These are phyloP conservation scores for Phoenix roebelenii DNA, from an alignment of 176 grass and related monocot species.

Conservation along the genomic window DNA sequence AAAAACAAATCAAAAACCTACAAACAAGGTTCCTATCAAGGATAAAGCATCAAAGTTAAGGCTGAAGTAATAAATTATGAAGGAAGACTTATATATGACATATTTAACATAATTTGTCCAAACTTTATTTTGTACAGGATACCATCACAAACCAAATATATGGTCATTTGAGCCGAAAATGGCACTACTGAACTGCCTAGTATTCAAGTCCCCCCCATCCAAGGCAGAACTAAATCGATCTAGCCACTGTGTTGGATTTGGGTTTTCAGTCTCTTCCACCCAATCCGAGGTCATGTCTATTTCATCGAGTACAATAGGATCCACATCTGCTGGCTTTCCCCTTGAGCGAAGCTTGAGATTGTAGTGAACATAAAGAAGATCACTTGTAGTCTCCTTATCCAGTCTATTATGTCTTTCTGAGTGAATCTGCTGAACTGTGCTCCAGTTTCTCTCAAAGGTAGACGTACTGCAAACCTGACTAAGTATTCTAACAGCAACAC, in stretches of 20 bases:
- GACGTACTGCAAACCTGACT: slow-evolving; percentile 87
- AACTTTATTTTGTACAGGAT: background rate
- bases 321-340: slow-evolving; percentile 39
- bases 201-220: slow-evolving; percentile 64
- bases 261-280: slow-evolving; percentile 75
- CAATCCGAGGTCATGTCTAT: slow-evolving; percentile 85
- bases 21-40: no score
- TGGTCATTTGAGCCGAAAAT: slow-evolving; percentile 70
- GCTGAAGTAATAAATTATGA: background rate
- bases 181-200: slow-evolving; percentile 58
- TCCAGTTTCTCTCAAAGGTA: slow-evolving; percentile 72
- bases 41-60: background rate
- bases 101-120: no score
- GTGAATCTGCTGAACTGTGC: slow-evolving; percentile 58
- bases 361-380: slow-evolving; percentile 83
- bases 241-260: slow-evolving; percentile 66
- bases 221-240: slow-evolving; percentile 62
- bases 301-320: slow-evolving; percentile 49
- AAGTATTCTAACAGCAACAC: slow-evolving; percentile 68
- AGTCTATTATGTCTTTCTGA: slow-evolving; percentile 72
- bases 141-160: slow-evolving; percentile 53
- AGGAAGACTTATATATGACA: no score
- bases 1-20: no score
- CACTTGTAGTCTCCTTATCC: slow-evolving; percentile 59
- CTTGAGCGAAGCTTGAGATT: slow-evolving; percentile 59